These are phyloP conservation scores for Daedalea quercina DNA, from an alignment of 768 basidiomycete genomes.

Conservation along the genomic window DNA sequence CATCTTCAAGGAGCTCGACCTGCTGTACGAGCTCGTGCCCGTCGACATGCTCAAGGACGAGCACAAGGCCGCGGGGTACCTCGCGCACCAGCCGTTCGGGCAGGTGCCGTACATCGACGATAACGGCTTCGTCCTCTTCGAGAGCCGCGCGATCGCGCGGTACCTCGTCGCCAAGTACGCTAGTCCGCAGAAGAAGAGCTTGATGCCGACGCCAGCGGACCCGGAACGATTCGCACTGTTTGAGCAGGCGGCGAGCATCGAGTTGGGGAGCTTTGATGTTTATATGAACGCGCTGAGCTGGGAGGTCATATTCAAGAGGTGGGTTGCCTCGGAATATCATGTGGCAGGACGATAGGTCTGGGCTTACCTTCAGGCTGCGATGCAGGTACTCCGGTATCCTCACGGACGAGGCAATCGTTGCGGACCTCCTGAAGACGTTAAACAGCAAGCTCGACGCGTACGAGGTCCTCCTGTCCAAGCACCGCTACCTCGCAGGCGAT, in stretches of 20 bases:
- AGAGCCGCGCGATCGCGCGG: slow-evolving; percentile 54
- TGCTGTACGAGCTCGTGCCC: slow-evolving; percentile 44
- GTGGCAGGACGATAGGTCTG: background rate
- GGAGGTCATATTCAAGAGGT: slow-evolving; percentile 49
- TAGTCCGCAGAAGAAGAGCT: slow-evolving; percentile 26
- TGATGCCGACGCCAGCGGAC: slow-evolving; percentile 38
- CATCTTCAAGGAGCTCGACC: slow-evolving; percentile 45
- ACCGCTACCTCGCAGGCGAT: slow-evolving; percentile 42
- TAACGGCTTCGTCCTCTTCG: slow-evolving; percentile 57
- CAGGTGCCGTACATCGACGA: slow-evolving; percentile 54
- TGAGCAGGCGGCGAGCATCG: slow-evolving; percentile 38
- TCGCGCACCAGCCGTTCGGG: slow-evolving; percentile 57
- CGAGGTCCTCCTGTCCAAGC: slow-evolving; percentile 48
- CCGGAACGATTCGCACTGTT: slow-evolving; percentile 29
- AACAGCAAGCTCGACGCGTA: slow-evolving; percentile 44
- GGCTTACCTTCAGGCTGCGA: background rate
- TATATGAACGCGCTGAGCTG: slow-evolving; percentile 31
- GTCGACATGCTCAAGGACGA: slow-evolving; percentile 36
- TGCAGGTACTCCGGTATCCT: slow-evolving; percentile 15
- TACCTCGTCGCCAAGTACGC: slow-evolving; percentile 53
- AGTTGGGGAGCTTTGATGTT: slow-evolving; percentile 45
- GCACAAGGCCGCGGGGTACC: slow-evolving; percentile 39
- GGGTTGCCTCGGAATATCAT: slow-evolving; percentile 13
- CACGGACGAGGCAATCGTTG: slow-evolving; percentile 27
- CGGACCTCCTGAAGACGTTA: slow-evolving; percentile 22